Evolutionary conservation across 2,329 filamentous ascomycete species (phyloP), one percentile per base, ranked within the genome.

Genomic region (Fusarium incarnatum): DNA sequence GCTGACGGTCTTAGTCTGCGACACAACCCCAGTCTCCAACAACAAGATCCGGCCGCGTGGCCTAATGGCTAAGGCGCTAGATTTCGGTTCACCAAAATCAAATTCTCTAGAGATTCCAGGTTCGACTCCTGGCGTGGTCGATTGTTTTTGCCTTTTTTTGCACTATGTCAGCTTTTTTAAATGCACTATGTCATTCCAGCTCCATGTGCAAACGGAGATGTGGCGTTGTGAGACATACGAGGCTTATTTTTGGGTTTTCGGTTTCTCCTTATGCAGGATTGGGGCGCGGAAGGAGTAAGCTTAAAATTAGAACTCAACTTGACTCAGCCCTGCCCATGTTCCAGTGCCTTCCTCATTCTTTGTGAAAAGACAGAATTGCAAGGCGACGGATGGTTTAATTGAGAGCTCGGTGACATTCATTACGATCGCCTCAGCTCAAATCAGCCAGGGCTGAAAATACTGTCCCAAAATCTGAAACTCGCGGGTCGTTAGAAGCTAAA

Each of bases 41-140:
- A 64, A 34, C 18, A 65, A 49, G 18, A 53, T 46, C 34, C 12
- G 75, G 77, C 76, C 77, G 77, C 76, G 75, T 79, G 76, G 77
- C 76, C 73, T 77, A 79, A 78, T 79, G 77, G 77, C 59, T 77
- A 78, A 76, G 74, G 77, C 77, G 77, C 73, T 77, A 77, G 76
- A 78, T 79, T 79, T 79, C 77, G 77, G 77, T 25, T 75, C 66
- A 25, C 44, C 34, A 11, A 7, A 2, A 7, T 37, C 34, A 6
- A 52, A 32, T 60, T 58, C 76, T 77, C 76, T 77, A 78, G 73
- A 78, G 76, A 77, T 78, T 78, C 76, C 76, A 78, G 76, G 77
- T 78, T 78, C 77, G 77, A 78, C 71, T 77, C 77, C 77, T 78
- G 77, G 75, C 75, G 76, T 77, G 77, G 75, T 78, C 77, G 77